These are phyloP conservation scores for Hanseniaspora lindneri DNA, from an alignment of 805 yeast genomes.

Conservation along the genomic window DNA sequence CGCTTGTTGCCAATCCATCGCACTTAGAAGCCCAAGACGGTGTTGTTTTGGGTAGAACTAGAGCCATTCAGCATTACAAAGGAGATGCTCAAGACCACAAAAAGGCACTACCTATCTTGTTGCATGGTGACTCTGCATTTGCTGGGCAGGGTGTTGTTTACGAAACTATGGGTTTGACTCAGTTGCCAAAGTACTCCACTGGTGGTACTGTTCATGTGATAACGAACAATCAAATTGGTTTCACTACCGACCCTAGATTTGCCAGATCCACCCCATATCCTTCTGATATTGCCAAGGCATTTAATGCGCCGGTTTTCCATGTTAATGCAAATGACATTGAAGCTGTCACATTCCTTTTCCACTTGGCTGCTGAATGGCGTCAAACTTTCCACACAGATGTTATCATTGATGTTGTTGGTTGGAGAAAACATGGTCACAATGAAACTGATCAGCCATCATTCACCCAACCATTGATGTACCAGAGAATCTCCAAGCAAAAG, in stretches of 20 bases:
- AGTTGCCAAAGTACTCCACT: slow-evolving; percentile 87
- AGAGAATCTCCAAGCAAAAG: slow-evolving; percentile 76
- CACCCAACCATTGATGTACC: slow-evolving; percentile 97
- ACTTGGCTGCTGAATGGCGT: slow-evolving; percentile 98
- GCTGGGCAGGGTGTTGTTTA: slow-evolving; percentile 98
- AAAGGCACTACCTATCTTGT: slow-evolving; percentile 81
- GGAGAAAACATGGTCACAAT: slow-evolving; percentile 97
- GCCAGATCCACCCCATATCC: slow-evolving; percentile 98
- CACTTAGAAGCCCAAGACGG: slow-evolving; percentile 99
- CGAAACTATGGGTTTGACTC: slow-evolving; percentile 92
- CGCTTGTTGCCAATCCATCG: slow-evolving; percentile 96
- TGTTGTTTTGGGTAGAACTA: slow-evolving; percentile 92
- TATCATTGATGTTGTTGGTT: slow-evolving; percentile 92
- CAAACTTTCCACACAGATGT: slow-evolving; percentile 93
- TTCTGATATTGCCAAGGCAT: slow-evolving; percentile 90
- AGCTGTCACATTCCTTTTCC: slow-evolving; percentile 79
- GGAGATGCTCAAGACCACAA: slow-evolving; percentile 68
- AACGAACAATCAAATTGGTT: slow-evolving; percentile 97
- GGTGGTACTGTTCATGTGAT: slow-evolving; percentile 98
- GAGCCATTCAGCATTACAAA: slow-evolving; percentile 89
- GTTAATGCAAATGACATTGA: slow-evolving; percentile 98
- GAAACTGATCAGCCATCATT: slow-evolving; percentile 99
- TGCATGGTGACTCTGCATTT: slow-evolving; percentile 99
- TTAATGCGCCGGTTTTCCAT: slow-evolving; percentile 98
- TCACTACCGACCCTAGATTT: slow-evolving; percentile 96